Conservation (phyloP, 2,329 filamentous ascomycete genomes). For the Colletotrichum aenigma region DNA sequence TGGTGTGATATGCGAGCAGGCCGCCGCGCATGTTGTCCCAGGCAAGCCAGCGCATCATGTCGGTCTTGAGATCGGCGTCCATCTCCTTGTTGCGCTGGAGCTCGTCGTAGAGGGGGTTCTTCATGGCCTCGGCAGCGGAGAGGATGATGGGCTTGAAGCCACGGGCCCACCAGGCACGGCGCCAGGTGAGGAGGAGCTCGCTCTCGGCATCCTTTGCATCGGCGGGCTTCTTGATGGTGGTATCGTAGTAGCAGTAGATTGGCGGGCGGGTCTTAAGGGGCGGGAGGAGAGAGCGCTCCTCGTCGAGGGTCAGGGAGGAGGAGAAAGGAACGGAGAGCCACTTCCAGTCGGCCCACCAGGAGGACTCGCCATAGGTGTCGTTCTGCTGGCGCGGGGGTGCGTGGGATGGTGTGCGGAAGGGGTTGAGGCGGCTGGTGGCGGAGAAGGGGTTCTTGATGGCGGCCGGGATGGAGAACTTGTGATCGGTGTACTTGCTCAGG, state of each 20-base stretch:
- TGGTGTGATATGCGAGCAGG: conserved; percentile 77
- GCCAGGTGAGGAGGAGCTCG: conserved; percentile 83
- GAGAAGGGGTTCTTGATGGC: conserved; percentile 47
- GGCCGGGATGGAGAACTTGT: conserved; percentile 54
- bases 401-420: conserved; percentile 73
- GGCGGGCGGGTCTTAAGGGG: conserved; percentile 71
- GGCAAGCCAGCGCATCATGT: conserved; percentile 85
- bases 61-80: conserved; percentile 65
- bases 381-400: conserved; percentile 76
- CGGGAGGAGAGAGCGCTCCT: conserved; percentile 83
- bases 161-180: conserved; percentile 93
- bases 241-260: conserved; percentile 92
- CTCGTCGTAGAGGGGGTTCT: conserved; percentile 78
- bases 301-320: conserved; percentile 77
- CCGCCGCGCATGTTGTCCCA: conserved; percentile 93
- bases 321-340: conserved; percentile 89
- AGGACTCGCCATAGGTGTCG: conserved; percentile 77
- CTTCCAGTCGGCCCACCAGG: conserved; percentile 88
- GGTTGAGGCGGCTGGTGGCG: conserved; percentile 61
- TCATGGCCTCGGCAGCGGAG: conserved; percentile 78
- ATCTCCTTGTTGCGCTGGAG: conserved; percentile 66
- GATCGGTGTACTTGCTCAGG: conserved; percentile 53
- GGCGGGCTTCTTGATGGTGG: conserved; percentile 64
- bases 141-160: conserved; percentile 88
- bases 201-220: conserved; percentile 75